Evolutionary conservation across 768 basidiomycete genomes (phyloP).

Genomic region (Lentinula sp.): DNA sequence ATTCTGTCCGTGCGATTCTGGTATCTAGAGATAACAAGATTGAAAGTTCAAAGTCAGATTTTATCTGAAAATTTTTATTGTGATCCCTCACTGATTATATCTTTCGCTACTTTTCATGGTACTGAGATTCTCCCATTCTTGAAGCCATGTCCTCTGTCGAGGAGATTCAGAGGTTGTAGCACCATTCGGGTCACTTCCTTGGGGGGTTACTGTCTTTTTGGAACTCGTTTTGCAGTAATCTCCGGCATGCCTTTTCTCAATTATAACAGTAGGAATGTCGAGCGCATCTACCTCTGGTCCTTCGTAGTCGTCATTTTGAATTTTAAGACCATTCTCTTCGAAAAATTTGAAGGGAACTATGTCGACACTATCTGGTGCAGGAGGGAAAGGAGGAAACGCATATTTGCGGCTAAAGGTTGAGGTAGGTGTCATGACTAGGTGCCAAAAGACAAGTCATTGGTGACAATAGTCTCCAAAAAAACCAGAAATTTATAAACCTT

Average conservation of each 20-base stretch:
- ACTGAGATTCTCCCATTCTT: constrained; percentile 67
- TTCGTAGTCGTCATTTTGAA: constrained; percentile 41
- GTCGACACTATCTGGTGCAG: constrained; percentile 33
- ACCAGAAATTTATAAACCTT: neutral
- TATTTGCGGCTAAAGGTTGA: neutral
- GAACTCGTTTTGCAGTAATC: constrained; percentile 54
- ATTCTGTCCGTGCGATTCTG: constrained; percentile 15
- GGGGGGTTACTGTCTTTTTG: constrained; percentile 8
- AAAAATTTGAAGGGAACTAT: constrained; percentile 55
- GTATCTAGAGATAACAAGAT: neutral
- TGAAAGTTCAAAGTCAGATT: neutral
- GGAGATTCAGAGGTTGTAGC: neutral
- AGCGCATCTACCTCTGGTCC: constrained; percentile 62
- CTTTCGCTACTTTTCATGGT: constrained; percentile 32
- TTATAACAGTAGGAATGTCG: constrained; percentile 59
- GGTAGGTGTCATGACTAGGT: neutral
- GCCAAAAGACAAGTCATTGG: too few species aligned
- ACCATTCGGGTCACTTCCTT: neutral
- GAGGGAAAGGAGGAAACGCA: constrained; percentile 38
- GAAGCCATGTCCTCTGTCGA: constrained; percentile 47
- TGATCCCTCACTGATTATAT: constrained; percentile 44
- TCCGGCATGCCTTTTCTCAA: constrained; percentile 45
- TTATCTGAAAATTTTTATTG: neutral
- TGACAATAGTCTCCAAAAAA: too few species aligned
- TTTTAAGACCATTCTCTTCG: constrained; percentile 41